Evolutionary conservation across 257 asterid genomes (phyloP), one percentile per base, ranked within the genome.

Genomic region (Ophiorrhiza pumila): DNA sequence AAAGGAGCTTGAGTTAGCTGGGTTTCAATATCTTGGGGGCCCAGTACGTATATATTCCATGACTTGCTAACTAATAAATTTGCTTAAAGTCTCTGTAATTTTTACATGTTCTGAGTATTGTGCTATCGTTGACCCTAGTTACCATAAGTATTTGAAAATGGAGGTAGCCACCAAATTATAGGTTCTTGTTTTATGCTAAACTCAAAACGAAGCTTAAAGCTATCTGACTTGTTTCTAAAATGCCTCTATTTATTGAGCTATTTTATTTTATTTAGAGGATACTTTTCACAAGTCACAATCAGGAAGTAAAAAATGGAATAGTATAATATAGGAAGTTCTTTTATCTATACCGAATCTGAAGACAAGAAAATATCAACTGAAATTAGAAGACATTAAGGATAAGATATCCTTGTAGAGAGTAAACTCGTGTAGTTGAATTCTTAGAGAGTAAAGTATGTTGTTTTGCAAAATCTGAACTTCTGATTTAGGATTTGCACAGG

Each of bases 1-100:
- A 74, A 92, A 88, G 88, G 99, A 95, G 90, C 94, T 95, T 63
- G 96, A 92, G 61, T 82, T 88, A 74, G 99, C 96, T 7, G 98
- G 97, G 45, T 74, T 87, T 85, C 93, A 86, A 77, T 86, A 88
- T 78, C 77, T 90, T 80, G 99, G 99, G 64, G 99, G 99, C 56
- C 98, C 97, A 75, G 99, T 95, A 85, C 7, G 92, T 73, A 75
- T 59, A 34, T 14, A 15, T 66, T 63, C 62, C 55, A 52, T n/a
- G 59, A 70, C 29, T 52, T 65, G 29, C 58, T 81, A 68, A 37
- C 53, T 41, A 39, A 27, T 10, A 13, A 20, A 31, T 12, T 31
- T 61, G n/a, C 4, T 41, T 37, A 6, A 23, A 11, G 12, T 37
- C 27, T 69, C 69, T 43, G 69, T 31, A 45, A 49, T 42, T 35